Conservation (phyloP, 306 rosid species). For the Sindora glabra region DNA sequence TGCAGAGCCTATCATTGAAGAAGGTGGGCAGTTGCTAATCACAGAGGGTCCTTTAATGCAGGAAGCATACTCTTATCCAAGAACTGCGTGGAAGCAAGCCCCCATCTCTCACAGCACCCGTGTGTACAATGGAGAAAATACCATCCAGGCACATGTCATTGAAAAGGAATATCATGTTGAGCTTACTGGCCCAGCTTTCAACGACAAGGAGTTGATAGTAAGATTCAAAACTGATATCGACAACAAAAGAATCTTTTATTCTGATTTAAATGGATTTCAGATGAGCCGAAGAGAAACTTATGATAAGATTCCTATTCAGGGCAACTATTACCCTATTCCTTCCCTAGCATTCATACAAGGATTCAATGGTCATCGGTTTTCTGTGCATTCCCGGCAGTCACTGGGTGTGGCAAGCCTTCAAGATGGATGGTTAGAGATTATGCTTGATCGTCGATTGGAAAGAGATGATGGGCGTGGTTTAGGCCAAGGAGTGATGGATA, state of each 20-base stretch:
- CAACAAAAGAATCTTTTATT: conserved; percentile 66
- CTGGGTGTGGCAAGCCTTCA: conserved; percentile 90
- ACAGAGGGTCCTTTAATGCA: conserved; percentile 75
- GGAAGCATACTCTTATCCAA: conserved; percentile 84
- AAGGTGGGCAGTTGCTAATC: conserved; percentile 64
- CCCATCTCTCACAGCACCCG: conserved; percentile 96
- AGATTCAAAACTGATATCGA: conserved; percentile 77
- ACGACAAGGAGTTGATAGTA: conserved; percentile 83
- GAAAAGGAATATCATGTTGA: conserved; percentile 99
- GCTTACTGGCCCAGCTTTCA: conserved; percentile 50
- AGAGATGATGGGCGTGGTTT: conserved; percentile 95
- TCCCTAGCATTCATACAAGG: conserved; percentile 83
- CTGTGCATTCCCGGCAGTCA: conserved; percentile 84
- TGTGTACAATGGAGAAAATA: conserved; percentile 52
- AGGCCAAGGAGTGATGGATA: conserved; percentile 97
- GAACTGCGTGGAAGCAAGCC: conserved; percentile 56
- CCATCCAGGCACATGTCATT: conserved; percentile 58
- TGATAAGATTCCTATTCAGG: conserved; percentile 89
- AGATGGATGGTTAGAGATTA: conserved; percentile 89
- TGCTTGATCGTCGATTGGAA: conserved; percentile 92
- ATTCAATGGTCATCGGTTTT: conserved; percentile 69
- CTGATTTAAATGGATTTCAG: conserved; percentile 94
- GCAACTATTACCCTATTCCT: conserved; percentile 96
- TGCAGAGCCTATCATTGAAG: conserved; percentile 54
- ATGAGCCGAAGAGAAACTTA: conserved; percentile 96